Evolutionary conservation across 129 eudicot species (phyloP).

Genomic region (Chrysanthemum seticuspe): DNA sequence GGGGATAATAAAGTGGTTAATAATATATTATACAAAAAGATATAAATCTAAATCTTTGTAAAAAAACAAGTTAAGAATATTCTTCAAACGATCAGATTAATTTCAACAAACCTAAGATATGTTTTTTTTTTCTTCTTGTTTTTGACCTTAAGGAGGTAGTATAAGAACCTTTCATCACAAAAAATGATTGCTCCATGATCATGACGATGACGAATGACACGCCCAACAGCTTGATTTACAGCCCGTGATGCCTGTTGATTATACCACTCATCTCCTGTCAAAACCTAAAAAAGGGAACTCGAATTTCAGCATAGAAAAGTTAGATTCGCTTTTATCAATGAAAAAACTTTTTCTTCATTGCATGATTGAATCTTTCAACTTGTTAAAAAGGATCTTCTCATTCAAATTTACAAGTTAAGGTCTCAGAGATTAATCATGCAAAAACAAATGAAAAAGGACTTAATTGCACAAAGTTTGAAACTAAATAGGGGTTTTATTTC

Average conservation of each 20-base stretch:
- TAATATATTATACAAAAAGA: no score
- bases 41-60: no score
- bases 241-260: slow-evolving; percentile 95
- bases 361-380: no score
- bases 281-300: slow-evolving; percentile 42
- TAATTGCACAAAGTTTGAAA: no score
- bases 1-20: no score
- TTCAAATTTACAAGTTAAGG: no score
- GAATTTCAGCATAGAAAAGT: slow-evolving; percentile 10
- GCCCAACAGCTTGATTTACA: slow-evolving; percentile 98
- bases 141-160: neutral
- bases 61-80: no score
- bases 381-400: no score
- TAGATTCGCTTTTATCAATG: neutral
- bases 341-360: no score
- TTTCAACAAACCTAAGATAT: slow-evolving; percentile 17
- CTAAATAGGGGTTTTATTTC: no score
- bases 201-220: slow-evolving; percentile 96
- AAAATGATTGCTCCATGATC: slow-evolving; percentile 95
- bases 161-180: slow-evolving; percentile 89
- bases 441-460: no score
- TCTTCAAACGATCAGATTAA: neutral
- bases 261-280: slow-evolving; percentile 97
- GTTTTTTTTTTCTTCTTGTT: neutral
- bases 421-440: no score